Evolutionary conservation across 2,329 filamentous ascomycete genomes (phyloP), one percentile per base, ranked within the genome.

Genomic region (Scedosporium aurantiacum): DNA sequence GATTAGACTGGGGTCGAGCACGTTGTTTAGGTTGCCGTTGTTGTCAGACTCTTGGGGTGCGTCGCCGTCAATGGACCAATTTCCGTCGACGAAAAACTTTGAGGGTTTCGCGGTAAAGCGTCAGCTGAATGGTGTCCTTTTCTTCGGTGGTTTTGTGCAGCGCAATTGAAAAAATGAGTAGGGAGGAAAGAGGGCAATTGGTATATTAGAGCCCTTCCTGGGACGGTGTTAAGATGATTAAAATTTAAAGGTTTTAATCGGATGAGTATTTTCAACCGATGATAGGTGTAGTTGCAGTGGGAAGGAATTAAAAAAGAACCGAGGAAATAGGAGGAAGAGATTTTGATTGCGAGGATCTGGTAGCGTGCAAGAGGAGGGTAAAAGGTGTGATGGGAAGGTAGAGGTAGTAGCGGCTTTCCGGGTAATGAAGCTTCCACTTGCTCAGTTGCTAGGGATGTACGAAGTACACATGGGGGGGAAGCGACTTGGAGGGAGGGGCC

Each of bases 21-120:
- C 85, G 84, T 97, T 97, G 82, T 97, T 97, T 69, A 91, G 80
- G 81, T 93, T 96, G 69, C 89, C 88, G 69, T 86, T 80, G 66
- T 83, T 82, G 79, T 97, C 93, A 70, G 85, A 84, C 76, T 97
- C 92, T 75, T 88, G 87, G 63, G 89, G 89, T 50, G 87, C 88
- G 63, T 85, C 85, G 68, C 87, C 84, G 75, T 97, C 92, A 72
- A 86, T 89, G 58, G 85, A 86, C 94, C 94, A 99, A 68, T 83
- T 84, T 67, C 89, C 90, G 82, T 99, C 91, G 67, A 97, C 93
- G 68, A 99, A 89, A 74, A 96, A 99, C 93, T n/a, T n/a, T 54
- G 43, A 21, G 14, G n/a, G n/a, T 47, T 23, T 54, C 23, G 23
- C 18, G 50, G 23, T 54, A 12, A 27, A 54, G 50, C 23, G 50